Evolutionary conservation across 805 yeast species (phyloP).

Genomic region (Metschnikowia lochheadii): DNA sequence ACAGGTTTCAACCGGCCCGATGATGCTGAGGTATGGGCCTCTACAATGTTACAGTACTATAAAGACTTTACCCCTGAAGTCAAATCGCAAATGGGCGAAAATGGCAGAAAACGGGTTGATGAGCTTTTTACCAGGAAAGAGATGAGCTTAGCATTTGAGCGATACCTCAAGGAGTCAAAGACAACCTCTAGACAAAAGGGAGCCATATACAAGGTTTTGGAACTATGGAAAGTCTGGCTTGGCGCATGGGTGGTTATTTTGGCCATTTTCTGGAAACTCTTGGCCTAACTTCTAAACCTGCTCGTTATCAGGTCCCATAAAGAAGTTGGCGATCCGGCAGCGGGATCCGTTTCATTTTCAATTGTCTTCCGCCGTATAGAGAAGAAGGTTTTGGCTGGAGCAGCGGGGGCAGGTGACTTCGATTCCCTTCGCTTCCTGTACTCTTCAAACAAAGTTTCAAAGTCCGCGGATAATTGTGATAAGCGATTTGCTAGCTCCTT

Average conservation of each 20-base stretch:
- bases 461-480: neutral
- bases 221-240: constrained; percentile 14
- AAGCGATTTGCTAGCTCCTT: constrained; percentile 21
- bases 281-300: constrained; percentile 2
- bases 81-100: constrained; percentile 27
- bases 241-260: neutral
- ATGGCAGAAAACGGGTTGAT: constrained; percentile 36
- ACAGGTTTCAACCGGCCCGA: constrained; percentile 62
- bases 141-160: constrained; percentile 34
- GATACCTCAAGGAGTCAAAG: constrained; percentile 12
- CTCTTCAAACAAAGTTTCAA: neutral
- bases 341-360: neutral
- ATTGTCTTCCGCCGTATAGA: neutral
- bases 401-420: neutral
- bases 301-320: constrained; percentile 15
- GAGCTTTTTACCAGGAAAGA: constrained; percentile 42
- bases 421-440: neutral
- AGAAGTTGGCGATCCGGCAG: neutral
- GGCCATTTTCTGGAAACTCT: neutral
- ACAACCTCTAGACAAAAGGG: constrained; percentile 8
- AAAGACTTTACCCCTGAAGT: constrained; percentile 17
- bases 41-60: constrained; percentile 41
- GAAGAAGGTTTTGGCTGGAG: neutral
- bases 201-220: constrained; percentile 4
- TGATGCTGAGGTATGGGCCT: constrained; percentile 49